Conservation (phyloP, 2,329 filamentous ascomycete genomes). For the Fusarium sp. region DNA sequence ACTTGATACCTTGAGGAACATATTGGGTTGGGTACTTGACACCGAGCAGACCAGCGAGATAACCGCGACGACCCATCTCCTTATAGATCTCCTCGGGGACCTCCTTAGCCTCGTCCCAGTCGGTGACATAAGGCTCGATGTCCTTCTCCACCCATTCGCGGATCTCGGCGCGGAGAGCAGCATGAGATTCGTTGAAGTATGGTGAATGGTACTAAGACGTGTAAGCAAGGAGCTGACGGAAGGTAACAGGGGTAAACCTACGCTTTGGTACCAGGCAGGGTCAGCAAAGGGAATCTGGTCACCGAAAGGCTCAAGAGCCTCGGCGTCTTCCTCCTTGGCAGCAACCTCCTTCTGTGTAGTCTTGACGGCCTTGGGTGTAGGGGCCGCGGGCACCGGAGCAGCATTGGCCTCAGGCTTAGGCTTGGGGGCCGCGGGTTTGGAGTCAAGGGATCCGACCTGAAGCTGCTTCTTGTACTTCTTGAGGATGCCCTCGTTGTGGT, state of each 20-base stretch:
- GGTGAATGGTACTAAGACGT: slow-evolving; percentile 84
- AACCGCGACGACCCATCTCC: slow-evolving; percentile 91
- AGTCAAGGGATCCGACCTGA: slow-evolving; percentile 86
- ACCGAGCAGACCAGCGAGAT: slow-evolving; percentile 90
- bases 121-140: slow-evolving; percentile 88
- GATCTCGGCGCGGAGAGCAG: slow-evolving; percentile 86
- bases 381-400: slow-evolving; percentile 44
- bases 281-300: slow-evolving; percentile 90
- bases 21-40: slow-evolving; percentile 82
- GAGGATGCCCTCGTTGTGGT: slow-evolving; percentile 85
- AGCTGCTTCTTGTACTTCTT: slow-evolving; percentile 85
- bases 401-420: slow-evolving; percentile 75
- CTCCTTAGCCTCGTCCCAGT: slow-evolving; percentile 96
- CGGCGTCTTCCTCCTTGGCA: slow-evolving; percentile 61
- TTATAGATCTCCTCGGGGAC: slow-evolving; percentile 93
- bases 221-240: slow-evolving; percentile 5
- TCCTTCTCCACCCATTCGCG: slow-evolving; percentile 90
- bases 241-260: slow-evolving; percentile 55
- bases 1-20: slow-evolving; percentile 73
- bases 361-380: slow-evolving; percentile 49
- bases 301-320: slow-evolving; percentile 85
- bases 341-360: slow-evolving; percentile 55
- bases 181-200: slow-evolving; percentile 95
- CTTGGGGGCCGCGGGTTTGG: slow-evolving; percentile 84
- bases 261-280: slow-evolving; percentile 92